Conservation (phyloP, 83 land plant genomes). For the Diphasiastrum complanatum region DNA sequence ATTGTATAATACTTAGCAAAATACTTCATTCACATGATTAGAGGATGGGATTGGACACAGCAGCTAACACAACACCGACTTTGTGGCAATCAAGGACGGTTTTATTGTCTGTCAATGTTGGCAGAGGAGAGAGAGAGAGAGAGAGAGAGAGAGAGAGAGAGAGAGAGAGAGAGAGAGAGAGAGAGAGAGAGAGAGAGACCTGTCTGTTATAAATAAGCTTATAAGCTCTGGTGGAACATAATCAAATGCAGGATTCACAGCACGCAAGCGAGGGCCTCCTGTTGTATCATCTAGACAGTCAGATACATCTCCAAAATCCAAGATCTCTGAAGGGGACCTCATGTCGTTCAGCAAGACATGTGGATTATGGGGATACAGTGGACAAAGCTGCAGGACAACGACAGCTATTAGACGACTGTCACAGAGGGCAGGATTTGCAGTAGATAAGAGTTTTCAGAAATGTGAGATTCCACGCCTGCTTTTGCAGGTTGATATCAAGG, state of each 20-base stretch:
- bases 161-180: not conserved
- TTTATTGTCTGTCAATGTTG: too few relatives aligned
- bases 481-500: too few relatives aligned
- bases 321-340: constrained; percentile 80
- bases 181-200: constrained; percentile 47
- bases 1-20: too few relatives aligned
- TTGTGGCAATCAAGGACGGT: too few relatives aligned
- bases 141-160: too few relatives aligned
- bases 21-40: too few relatives aligned
- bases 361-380: constrained; percentile 93
- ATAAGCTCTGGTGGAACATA: constrained; percentile 95
- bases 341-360: constrained; percentile 79
- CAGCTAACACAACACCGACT: too few relatives aligned
- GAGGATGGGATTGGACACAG: too few relatives aligned
- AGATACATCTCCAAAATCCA: constrained; percentile 90
- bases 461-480: too few relatives aligned
- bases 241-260: constrained; percentile 91
- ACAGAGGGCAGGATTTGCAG: too few relatives aligned
- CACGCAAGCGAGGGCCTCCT: constrained; percentile 62
- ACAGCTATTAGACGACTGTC: constrained; percentile 1
- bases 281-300: constrained; percentile 69
- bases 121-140: too few relatives aligned
- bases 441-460: too few relatives aligned
- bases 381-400: constrained; percentile 62
- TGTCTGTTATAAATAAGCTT: constrained; percentile 93